phyloP scores from a whole-genome alignment of 1,139 yeast species.

The Hyphopichia burtonii region DNA sequence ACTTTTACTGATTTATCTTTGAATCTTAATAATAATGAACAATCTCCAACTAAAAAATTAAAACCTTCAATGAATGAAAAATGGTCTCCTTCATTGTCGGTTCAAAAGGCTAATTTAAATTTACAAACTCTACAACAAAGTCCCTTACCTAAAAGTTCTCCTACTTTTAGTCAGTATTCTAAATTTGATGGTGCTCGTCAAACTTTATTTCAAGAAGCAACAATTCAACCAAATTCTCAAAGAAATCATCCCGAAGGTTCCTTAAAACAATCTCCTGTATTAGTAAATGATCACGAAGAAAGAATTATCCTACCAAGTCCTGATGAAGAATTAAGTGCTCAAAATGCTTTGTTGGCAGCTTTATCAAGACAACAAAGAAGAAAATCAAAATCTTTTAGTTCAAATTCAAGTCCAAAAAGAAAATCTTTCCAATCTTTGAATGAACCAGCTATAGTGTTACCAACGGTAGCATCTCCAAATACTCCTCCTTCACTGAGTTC shows the following conservation, averaged over 20 bases:
- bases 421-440: background rate
- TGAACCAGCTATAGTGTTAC: constrained; percentile 2
- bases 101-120: constrained; percentile 32
- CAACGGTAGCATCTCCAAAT: background rate
- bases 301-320: constrained; percentile 25
- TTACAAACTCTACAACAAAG: constrained; percentile 40
- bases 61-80: constrained; percentile 8
- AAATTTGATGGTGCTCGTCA: constrained; percentile 4
- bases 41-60: constrained; percentile 27
- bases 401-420: constrained; percentile 4
- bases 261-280: constrained; percentile 24
- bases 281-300: constrained; percentile 5
- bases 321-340: constrained; percentile 45
- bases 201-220: constrained; percentile 1
- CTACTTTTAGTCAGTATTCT: constrained; percentile 2
- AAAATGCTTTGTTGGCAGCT: constrained; percentile 44
- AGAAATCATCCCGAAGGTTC: constrained; percentile 5
- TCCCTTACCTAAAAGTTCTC: constrained; percentile 18
- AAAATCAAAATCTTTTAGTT: constrained; percentile 17
- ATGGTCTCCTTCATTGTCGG: constrained; percentile 21
- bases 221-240: background rate
- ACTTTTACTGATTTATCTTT: constrained; percentile 35
- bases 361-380: constrained; percentile 26
- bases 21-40: constrained; percentile 6
- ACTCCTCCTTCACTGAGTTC: background rate